Conservation (phyloP, 192 early-diverging fungal genomes). For the Backusella luteola region DNA sequence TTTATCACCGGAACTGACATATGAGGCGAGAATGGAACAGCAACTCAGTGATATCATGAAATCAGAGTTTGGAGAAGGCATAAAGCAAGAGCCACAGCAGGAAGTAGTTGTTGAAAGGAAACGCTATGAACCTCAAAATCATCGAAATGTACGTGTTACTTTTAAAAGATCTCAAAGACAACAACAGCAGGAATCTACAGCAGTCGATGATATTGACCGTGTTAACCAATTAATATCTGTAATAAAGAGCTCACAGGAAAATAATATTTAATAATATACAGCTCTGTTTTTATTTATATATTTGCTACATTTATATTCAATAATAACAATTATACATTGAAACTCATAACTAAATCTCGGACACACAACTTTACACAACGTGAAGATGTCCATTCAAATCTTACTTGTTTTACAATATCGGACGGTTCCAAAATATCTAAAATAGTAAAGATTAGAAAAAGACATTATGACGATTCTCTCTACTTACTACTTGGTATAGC, state of each 20-base stretch:
- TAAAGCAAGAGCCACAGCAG: neutral
- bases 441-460: neutral
- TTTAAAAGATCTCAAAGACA: neutral
- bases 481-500: conserved; percentile 30
- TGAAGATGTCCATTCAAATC: conserved; percentile 52
- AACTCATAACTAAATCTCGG: conserved; percentile 55
- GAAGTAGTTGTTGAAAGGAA: neutral
- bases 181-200: neutral
- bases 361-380: conserved; percentile 48
- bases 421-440: conserved; percentile 22
- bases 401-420: conserved; percentile 37
- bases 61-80: neutral
- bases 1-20: neutral
- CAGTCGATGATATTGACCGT: neutral
- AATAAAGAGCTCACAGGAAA: neutral
- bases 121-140: neutral
- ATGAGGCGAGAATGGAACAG: neutral
- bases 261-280: neutral
- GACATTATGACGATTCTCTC: neutral
- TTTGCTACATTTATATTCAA: neutral
- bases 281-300: neutral
- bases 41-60: neutral
- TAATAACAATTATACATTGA: conserved; percentile 45
- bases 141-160: neutral
- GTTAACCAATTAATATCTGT: conserved; percentile 4